phyloP scores from a whole-genome alignment of 1,284 basidiomycete genomes.

The Somion occarium region DNA sequence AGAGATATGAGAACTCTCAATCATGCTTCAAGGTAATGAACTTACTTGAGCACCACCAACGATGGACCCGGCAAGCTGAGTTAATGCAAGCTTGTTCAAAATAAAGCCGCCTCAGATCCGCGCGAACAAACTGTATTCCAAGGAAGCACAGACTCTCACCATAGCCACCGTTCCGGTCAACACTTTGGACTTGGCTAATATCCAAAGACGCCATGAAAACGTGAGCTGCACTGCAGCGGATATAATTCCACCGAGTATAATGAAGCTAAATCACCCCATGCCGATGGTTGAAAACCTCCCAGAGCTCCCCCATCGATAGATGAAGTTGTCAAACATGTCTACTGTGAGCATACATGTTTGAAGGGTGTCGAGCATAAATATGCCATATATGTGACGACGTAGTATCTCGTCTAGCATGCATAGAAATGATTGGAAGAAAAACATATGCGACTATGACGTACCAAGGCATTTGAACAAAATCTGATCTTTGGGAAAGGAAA shows the following conservation, averaged over 20 bases:
- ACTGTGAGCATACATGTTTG: constrained; percentile 15
- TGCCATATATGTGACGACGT: constrained; percentile 14
- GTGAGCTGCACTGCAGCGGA: constrained; percentile 16
- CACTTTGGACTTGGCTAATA: constrained; percentile 11
- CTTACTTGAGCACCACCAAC: constrained; percentile 7
- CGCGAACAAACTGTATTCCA: background rate
- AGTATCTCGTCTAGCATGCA: too few species aligned
- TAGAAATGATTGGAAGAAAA: too few species aligned
- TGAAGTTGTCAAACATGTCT: constrained; percentile 12
- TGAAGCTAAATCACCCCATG: constrained; percentile 18
- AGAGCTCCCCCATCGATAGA: constrained; percentile 15
- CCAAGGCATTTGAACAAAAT: background rate
- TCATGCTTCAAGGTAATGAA: background rate
- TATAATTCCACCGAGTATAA: constrained; percentile 16
- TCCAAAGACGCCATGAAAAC: constrained; percentile 18
- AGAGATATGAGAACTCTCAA: background rate
- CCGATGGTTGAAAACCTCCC: constrained; percentile 9
- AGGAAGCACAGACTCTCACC: constrained; percentile 9
- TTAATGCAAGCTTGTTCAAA: constrained; percentile 8
- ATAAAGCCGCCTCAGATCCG: background rate
- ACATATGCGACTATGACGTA: background rate
- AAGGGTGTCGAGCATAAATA: constrained; percentile 12
- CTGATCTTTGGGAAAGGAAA: background rate
- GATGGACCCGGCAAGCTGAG: constrained; percentile 4
- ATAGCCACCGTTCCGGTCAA: constrained; percentile 9